These are phyloP conservation scores for Royoungia palumana DNA, from an alignment of 768 basidiomycete species.

Conservation along the genomic window DNA sequence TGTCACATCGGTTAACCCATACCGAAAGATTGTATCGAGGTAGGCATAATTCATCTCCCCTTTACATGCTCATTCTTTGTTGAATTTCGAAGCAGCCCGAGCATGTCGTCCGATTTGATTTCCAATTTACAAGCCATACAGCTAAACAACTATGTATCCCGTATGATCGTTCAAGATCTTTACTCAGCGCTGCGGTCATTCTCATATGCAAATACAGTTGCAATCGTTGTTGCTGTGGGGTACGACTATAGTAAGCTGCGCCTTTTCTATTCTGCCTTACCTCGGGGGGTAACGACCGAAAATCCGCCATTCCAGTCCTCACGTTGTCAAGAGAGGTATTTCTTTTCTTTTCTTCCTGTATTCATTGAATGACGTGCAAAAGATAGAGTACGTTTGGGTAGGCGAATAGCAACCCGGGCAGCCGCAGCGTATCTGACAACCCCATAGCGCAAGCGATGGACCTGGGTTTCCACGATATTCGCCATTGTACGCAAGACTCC, in stretches of 20 bases:
- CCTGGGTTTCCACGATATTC: constrained; percentile 15
- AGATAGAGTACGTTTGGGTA: constrained; percentile 5
- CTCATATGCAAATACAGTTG: background rate
- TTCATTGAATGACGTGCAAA: too few relatives aligned
- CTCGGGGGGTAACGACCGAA: too few relatives aligned
- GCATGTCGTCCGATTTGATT: constrained; percentile 1
- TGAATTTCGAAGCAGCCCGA: too few relatives aligned
- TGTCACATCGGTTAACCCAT: too few relatives aligned
- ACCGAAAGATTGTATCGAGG: too few relatives aligned
- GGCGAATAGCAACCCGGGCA: background rate
- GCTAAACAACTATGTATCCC: background rate
- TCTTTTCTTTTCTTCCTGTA: background rate
- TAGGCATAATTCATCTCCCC: too few relatives aligned
- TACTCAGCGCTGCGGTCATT: background rate
- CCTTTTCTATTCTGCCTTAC: background rate
- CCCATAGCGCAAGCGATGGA: constrained; percentile 1
- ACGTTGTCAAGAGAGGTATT: constrained; percentile 1
- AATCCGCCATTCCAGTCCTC: background rate
- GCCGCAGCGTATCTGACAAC: background rate
- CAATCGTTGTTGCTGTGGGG: background rate
- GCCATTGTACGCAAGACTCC: constrained; percentile 7
- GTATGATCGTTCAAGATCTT: background rate
- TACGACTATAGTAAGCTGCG: background rate
- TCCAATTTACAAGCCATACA: background rate
- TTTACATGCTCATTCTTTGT: too few relatives aligned